phyloP scores from a whole-genome alignment of 2,329 filamentous ascomycete species.

The Ceratocystis harringtonii region DNA sequence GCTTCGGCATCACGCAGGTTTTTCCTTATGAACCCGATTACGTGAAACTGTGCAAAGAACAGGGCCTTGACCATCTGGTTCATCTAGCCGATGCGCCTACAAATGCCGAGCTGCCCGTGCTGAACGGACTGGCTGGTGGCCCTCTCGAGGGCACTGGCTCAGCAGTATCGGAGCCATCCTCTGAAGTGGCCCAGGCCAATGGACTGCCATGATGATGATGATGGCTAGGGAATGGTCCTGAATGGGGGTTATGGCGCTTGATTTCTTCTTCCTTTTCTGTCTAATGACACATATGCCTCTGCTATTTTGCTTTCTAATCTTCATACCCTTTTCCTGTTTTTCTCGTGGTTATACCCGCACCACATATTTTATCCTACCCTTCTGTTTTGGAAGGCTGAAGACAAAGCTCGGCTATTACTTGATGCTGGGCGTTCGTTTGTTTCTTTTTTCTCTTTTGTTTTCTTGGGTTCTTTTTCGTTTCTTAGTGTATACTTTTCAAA shows the following conservation, averaged over 20 bases:
- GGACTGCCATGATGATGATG: neutral
- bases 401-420: neutral
- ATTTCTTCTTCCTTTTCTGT: neutral
- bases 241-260: neutral
- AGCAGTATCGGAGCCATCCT: neutral
- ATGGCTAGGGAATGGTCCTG: neutral
- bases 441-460: slow-evolving; percentile 10
- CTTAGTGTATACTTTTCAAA: slow-evolving; percentile 9
- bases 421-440: neutral
- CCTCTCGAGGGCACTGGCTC: neutral
- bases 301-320: neutral
- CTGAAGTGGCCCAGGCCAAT: slow-evolving; percentile 1
- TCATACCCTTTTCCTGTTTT: slow-evolving; percentile 1
- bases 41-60: slow-evolving; percentile 37
- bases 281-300: neutral
- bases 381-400: neutral
- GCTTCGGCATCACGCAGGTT: slow-evolving; percentile 35
- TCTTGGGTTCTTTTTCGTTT: slow-evolving; percentile 20
- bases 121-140: neutral
- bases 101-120: neutral
- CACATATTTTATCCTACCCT: neutral
- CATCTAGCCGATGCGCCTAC: slow-evolving; percentile 18
- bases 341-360: neutral
- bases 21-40: slow-evolving; percentile 44
- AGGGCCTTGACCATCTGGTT: slow-evolving; percentile 41